phyloP scores from a whole-genome alignment of 805 yeast genomes.

The Ogataea degrootiae region DNA sequence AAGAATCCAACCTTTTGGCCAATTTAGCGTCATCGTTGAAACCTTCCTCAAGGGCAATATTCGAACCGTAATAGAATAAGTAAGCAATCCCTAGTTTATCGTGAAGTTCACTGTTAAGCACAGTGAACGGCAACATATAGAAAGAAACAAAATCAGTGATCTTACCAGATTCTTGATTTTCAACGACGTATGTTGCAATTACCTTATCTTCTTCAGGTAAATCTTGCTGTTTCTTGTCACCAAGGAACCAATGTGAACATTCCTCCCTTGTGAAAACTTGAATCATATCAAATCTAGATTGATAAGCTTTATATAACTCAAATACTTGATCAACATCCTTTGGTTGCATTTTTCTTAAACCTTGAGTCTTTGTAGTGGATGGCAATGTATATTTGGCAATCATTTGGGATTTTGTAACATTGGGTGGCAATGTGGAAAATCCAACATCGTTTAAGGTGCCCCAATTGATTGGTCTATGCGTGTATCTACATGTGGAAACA shows the following conservation, averaged over 20 bases:
- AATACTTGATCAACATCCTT: conserved; percentile 64
- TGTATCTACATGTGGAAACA: conserved; percentile 78
- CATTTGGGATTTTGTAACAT: conserved; percentile 63
- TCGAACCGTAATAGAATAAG: conserved; percentile 83
- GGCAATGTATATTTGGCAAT: conserved; percentile 58
- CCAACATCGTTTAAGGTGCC: conserved; percentile 84
- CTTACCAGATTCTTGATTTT: conserved; percentile 45
- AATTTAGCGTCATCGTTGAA: conserved; percentile 36
- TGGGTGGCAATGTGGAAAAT: conserved; percentile 73
- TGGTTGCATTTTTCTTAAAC: conserved; percentile 53
- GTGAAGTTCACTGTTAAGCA: conserved; percentile 60
- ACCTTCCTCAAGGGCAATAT: conserved; percentile 43
- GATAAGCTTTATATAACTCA: conserved; percentile 56
- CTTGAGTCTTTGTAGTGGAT: conserved; percentile 40
- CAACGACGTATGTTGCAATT: conserved; percentile 75
- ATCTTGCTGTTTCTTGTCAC: conserved; percentile 30
- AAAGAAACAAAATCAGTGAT: conserved; percentile 89
- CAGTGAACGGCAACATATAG: conserved; percentile 83
- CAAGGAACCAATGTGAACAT: conserved; percentile 76
- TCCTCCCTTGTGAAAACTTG: conserved; percentile 67
- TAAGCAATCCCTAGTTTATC: conserved; percentile 80
- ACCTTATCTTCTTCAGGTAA: conserved; percentile 40
- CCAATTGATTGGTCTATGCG: conserved; percentile 95
- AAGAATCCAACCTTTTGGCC: conserved; percentile 51
- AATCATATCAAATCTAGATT: conserved; percentile 63